These are phyloP conservation scores for Yarrowia deformans DNA, from an alignment of 805 yeast genomes.

Conservation along the genomic window DNA sequence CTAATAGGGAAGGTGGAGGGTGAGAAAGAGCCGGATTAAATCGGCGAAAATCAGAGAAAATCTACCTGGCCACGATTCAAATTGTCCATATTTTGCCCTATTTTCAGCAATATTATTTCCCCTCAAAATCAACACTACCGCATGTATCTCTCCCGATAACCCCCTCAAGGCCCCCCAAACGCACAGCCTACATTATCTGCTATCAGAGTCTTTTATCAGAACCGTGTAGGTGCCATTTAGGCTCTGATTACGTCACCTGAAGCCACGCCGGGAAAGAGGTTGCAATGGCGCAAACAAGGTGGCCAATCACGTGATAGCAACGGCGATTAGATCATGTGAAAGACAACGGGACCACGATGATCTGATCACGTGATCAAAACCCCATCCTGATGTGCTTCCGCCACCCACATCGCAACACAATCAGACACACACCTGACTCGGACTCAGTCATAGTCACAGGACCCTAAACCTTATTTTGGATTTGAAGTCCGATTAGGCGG, in stretches of 20 bases:
- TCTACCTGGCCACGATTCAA: too few species aligned
- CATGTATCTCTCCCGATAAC: too few species aligned
- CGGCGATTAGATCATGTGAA: background rate
- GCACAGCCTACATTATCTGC: slow-evolving; percentile 38
- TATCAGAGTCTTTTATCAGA: slow-evolving; percentile 33
- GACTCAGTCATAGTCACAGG: slow-evolving; percentile 4
- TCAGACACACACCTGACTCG: background rate
- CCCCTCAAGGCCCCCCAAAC: slow-evolving; percentile 20
- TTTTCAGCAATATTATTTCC: too few species aligned
- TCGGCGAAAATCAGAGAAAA: too few species aligned
- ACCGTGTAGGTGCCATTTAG: slow-evolving; percentile 3
- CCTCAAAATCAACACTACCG: too few species aligned
- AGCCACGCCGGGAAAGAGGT: slow-evolving; percentile 1
- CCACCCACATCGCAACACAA: too few species aligned
- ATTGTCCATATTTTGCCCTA: too few species aligned
- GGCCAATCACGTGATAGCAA: too few species aligned
- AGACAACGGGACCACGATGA: too few species aligned
- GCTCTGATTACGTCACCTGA: slow-evolving; percentile 36
- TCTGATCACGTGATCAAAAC: background rate
- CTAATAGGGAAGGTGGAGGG: background rate
- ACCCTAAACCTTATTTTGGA: background rate
- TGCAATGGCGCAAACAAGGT: too few species aligned
- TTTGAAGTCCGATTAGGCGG: background rate
- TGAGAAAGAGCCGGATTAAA: too few species aligned
- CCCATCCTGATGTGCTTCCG: too few species aligned